A percentile compares a stretch with the other conserved stretches of the same genome.
phyloP scores from a whole-genome alignment of 2,329 filamentous ascomycete species.

The Aspergillus intermedius region DNA sequence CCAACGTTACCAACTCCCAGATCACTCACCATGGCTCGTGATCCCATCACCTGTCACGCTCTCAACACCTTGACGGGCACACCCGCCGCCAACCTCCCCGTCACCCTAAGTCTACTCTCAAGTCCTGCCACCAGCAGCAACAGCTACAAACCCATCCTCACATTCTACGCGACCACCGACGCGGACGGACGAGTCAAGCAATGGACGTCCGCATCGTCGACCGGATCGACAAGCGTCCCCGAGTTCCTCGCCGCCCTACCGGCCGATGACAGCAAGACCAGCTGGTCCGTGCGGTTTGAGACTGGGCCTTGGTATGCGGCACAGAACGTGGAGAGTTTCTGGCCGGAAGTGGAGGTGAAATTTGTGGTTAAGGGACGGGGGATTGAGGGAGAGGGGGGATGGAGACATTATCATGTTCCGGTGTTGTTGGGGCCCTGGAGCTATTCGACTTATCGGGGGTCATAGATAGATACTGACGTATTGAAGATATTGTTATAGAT shows the following conservation, averaged over 20 bases:
- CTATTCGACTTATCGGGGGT: conserved; percentile 47
- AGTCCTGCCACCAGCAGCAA: conserved; percentile 31
- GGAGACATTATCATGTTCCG: conserved; percentile 48
- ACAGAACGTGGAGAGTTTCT: conserved; percentile 44
- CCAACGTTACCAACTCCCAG: conserved; percentile 4
- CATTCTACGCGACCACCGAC: conserved; percentile 37
- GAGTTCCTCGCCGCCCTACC: conserved; percentile 30
- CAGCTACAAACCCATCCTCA: conserved; percentile 18
- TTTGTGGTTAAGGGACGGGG: conserved; percentile 43
- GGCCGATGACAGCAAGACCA: conserved; percentile 32
- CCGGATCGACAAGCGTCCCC: conserved; percentile 18
- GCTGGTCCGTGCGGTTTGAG: conserved; percentile 42
- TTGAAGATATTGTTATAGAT: neutral
- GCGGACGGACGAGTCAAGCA: conserved; percentile 42
- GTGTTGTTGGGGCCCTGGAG: conserved; percentile 46
- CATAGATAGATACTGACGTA: conserved; percentile 22
- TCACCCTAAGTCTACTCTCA: conserved; percentile 52
- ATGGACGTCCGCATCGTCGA: conserved; percentile 28
- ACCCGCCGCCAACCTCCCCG: conserved; percentile 41
- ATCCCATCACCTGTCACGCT: conserved; percentile 46
- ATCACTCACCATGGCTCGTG: conserved; percentile 29
- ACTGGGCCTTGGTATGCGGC: conserved; percentile 43
- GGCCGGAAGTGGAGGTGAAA: conserved; percentile 46
- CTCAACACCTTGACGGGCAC: conserved; percentile 45
- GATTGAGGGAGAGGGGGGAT: conserved; percentile 34